Evolutionary conservation across 1,284 basidiomycete species (phyloP).

Genomic region (Tremellales sp.): DNA sequence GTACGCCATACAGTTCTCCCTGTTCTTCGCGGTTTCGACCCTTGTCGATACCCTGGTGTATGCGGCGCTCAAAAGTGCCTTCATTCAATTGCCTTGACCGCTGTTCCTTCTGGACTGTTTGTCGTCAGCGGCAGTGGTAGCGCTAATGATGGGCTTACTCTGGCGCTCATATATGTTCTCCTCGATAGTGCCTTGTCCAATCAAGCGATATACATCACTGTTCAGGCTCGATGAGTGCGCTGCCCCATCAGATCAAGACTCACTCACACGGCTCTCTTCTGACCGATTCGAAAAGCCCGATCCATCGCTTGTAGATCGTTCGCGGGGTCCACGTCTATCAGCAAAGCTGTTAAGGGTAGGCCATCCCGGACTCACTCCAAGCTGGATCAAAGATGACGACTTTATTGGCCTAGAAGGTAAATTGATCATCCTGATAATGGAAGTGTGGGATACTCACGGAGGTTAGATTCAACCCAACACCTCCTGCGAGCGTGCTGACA

Average conservation of each 20-base stretch:
- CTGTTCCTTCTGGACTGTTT: conserved; percentile 43
- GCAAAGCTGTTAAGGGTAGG: background rate
- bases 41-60: conserved; percentile 38
- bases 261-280: conserved; percentile 52
- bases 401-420: conserved; percentile 41
- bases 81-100: conserved; percentile 41
- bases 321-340: conserved; percentile 36
- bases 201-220: conserved; percentile 52
- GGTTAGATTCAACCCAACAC: conserved; percentile 44
- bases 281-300: conserved; percentile 54
- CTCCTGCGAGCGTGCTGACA: conserved; percentile 43
- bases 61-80: conserved; percentile 42
- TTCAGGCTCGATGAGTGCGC: background rate
- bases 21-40: conserved; percentile 23
- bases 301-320: conserved; percentile 51
- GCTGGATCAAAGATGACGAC: conserved; percentile 51
- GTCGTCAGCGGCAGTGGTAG: background rate
- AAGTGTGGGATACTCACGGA: conserved; percentile 25
- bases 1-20: conserved; percentile 44
- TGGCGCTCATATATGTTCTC: conserved; percentile 51
- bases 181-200: conserved; percentile 54
- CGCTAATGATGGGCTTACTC: conserved; percentile 27
- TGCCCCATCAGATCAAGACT: background rate
- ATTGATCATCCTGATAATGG: background rate
- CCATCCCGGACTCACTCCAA: conserved; percentile 42